A percentile compares a stretch with the other conserved stretches of the same genome.
phyloP scores from a whole-genome alignment of 441 rosid species.

The Daphne laureola region DNA sequence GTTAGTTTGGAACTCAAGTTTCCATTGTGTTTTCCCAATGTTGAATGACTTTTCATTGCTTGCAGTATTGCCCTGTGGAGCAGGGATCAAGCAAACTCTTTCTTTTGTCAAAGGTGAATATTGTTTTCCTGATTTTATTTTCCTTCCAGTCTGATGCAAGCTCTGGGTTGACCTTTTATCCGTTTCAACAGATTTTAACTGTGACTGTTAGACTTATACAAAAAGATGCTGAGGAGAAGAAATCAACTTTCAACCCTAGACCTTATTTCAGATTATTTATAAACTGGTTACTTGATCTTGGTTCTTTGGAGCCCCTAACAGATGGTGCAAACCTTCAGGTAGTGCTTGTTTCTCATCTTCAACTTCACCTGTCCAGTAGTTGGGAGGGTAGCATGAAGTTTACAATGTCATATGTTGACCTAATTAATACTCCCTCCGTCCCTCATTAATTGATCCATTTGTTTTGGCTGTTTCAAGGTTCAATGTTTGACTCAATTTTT shows the following conservation, averaged over 20 bases:
- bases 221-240: slow-evolving; percentile 87
- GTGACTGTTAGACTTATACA: slow-evolving; percentile 75
- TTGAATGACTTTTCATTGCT: slow-evolving; percentile 7
- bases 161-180: slow-evolving; percentile 12
- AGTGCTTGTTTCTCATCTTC: background rate
- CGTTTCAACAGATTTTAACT: slow-evolving; percentile 53
- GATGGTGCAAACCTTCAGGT: slow-evolving; percentile 88
- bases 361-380: background rate
- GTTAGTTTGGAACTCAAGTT: slow-evolving; percentile 10
- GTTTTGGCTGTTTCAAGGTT: too few relatives aligned
- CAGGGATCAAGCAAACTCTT: slow-evolving; percentile 65
- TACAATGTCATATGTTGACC: too few relatives aligned
- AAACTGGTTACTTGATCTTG: slow-evolving; percentile 78
- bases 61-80: slow-evolving; percentile 52
- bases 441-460: too few relatives aligned
- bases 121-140: background rate
- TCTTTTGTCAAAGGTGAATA: slow-evolving; percentile 66
- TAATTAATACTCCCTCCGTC: too few relatives aligned
- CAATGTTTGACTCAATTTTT: too few relatives aligned
- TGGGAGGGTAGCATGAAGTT: too few relatives aligned
- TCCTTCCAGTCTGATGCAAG: background rate
- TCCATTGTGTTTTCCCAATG: slow-evolving; percentile 9
- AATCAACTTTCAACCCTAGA: slow-evolving; percentile 76
- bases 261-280: slow-evolving; percentile 94
- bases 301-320: slow-evolving; percentile 52